phyloP scores from a whole-genome alignment of 345 rosid genomes.

The Ailanthus altissimus region DNA sequence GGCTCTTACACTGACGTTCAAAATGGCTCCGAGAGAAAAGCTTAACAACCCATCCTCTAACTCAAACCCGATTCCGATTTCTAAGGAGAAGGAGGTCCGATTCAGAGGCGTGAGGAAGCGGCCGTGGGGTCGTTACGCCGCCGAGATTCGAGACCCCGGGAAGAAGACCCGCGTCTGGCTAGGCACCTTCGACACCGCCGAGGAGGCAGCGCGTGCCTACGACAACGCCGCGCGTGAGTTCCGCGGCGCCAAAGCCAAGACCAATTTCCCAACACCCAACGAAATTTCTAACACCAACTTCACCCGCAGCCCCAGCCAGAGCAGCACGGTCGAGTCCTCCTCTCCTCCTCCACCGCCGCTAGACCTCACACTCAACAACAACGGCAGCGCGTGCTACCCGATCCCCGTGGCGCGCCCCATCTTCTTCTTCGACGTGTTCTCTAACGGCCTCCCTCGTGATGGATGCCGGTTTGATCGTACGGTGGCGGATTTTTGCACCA shows the following conservation, averaged over 20 bases:
- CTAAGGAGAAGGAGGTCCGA: conserved; percentile 55
- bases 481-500: conserved; percentile 20
- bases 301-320: conserved; percentile 71
- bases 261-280: conserved; percentile 53
- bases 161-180: conserved; percentile 96
- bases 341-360: conserved; percentile 60
- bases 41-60: conserved; percentile 22
- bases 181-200: conserved; percentile 88
- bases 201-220: conserved; percentile 93
- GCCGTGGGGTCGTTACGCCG: conserved; percentile 96
- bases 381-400: conserved; percentile 25
- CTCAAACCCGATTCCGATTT: conserved; percentile 18
- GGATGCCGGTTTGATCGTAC: conserved; percentile 33
- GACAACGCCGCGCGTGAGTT: conserved; percentile 85
- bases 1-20: background rate
- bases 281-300: conserved; percentile 31
- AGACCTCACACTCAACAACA: conserved; percentile 52
- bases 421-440: conserved; percentile 54
- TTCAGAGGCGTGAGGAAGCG: conserved; percentile 89
- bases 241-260: conserved; percentile 83
- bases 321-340: conserved; percentile 72
- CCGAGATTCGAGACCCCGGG: conserved; percentile 95
- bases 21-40: conserved; percentile 57
- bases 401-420: conserved; percentile 37
- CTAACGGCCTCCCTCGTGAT: conserved; percentile 27